Percentiles rank a stretch among this genome's conserved stretches.
These are phyloP conservation scores for Paxillus ammoniavirescens DNA, from an alignment of 768 basidiomycete species.

Conservation along the genomic window DNA sequence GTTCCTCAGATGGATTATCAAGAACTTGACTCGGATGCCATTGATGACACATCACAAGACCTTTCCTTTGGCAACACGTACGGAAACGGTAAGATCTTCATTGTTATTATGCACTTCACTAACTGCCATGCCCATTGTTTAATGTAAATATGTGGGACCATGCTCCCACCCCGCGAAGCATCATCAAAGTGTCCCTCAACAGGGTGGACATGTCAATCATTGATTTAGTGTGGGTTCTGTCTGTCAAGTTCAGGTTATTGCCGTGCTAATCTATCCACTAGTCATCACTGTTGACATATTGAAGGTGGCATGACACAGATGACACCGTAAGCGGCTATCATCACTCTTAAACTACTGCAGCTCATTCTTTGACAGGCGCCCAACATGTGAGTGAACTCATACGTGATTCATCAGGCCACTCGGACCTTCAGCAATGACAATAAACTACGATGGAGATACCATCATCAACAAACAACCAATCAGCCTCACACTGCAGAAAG, in stretches of 20 bases:
- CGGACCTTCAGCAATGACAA: no score
- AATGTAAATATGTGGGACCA: constrained; percentile 33
- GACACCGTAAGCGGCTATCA: constrained; percentile 23
- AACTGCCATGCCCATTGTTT: constrained; percentile 27
- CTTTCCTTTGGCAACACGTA: constrained; percentile 34
- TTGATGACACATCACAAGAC: constrained; percentile 37
- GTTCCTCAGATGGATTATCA: no score
- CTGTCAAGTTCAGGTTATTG: background rate
- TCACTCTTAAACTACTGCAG: constrained; percentile 47
- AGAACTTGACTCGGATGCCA: constrained; percentile 37
- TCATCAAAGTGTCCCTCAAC: constrained; percentile 31
- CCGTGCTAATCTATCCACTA: background rate
- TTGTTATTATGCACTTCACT: background rate
- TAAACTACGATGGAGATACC: no score
- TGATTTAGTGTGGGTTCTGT: constrained; percentile 32
- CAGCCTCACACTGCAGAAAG: background rate
- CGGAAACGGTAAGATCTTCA: constrained; percentile 25
- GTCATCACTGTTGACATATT: constrained; percentile 25
- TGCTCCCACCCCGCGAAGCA: constrained; percentile 24
- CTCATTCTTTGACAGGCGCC: constrained; percentile 47
- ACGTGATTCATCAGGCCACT: background rate
- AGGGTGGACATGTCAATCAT: constrained; percentile 38
- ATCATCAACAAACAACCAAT: background rate
- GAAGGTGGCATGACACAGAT: constrained; percentile 24
- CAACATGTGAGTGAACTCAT: constrained; percentile 37